Percentiles rank a stretch among this genome's conserved stretches.
These are phyloP conservation scores for Pichia sp. DNA, from an alignment of 1,139 yeast species.

Conservation along the genomic window DNA sequence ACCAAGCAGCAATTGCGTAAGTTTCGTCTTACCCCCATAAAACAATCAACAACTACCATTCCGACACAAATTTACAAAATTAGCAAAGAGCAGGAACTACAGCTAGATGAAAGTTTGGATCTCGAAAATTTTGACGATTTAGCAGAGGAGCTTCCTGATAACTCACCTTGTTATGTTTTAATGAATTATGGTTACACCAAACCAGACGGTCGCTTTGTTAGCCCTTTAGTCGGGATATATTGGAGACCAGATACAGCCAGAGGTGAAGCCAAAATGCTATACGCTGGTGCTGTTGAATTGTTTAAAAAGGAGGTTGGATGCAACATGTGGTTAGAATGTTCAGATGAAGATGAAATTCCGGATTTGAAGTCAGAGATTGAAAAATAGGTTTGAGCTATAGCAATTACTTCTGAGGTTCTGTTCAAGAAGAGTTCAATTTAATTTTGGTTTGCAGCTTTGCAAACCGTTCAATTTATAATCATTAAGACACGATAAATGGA, in stretches of 20 bases:
- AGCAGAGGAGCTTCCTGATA: slow-evolving; percentile 76
- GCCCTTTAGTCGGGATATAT: slow-evolving; percentile 73
- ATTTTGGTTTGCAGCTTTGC: not conserved
- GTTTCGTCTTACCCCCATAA: slow-evolving; percentile 28
- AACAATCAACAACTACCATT: slow-evolving; percentile 52
- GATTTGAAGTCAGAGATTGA: slow-evolving; percentile 36
- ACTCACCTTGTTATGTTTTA: slow-evolving; percentile 68
- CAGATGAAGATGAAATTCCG: slow-evolving; percentile 61
- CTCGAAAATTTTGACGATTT: slow-evolving; percentile 64
- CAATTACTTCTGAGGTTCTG: not conserved
- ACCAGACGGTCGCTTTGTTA: slow-evolving; percentile 66
- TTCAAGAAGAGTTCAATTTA: not conserved
- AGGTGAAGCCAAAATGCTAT: slow-evolving; percentile 75
- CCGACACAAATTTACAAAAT: slow-evolving; percentile 62
- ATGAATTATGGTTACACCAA: slow-evolving; percentile 69
- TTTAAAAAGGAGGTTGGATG: slow-evolving; percentile 77
- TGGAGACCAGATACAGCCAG: slow-evolving; percentile 85
- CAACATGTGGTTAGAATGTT: slow-evolving; percentile 45
- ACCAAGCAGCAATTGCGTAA: slow-evolving; percentile 61
- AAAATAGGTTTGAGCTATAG: slow-evolving; percentile 6
- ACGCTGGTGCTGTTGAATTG: slow-evolving; percentile 84
- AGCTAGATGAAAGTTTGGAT: slow-evolving; percentile 34
- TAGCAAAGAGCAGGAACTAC: slow-evolving; percentile 56
- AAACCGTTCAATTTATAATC: not conserved
- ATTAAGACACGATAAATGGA: not conserved